These are phyloP conservation scores for Astraeus odoratus DNA, from an alignment of 768 basidiomycete species.

Conservation along the genomic window DNA sequence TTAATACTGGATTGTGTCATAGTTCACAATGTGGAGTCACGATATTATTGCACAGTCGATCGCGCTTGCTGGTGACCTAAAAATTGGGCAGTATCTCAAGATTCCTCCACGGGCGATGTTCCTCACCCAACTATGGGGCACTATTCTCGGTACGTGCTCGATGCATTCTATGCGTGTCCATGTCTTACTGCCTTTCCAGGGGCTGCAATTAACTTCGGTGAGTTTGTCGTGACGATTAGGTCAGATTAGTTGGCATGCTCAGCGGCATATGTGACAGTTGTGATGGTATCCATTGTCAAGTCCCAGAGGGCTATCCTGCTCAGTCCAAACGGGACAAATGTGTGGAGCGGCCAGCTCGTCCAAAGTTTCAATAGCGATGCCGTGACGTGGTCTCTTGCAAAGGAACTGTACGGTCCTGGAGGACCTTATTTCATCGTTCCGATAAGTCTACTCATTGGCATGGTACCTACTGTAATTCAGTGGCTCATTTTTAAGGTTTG, in stretches of 20 bases:
- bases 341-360: slow-evolving; percentile 51
- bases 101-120: slow-evolving; percentile 64
- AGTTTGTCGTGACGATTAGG: slow-evolving; percentile 6
- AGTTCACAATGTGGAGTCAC: slow-evolving; percentile 68
- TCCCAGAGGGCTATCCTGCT: slow-evolving; percentile 49
- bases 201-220: slow-evolving; percentile 32
- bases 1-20: neutral
- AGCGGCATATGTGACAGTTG: slow-evolving; percentile 27
- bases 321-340: slow-evolving; percentile 46
- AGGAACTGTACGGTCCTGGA: slow-evolving; percentile 44
- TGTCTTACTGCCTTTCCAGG: slow-evolving; percentile 5
- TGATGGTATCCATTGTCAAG: slow-evolving; percentile 44
- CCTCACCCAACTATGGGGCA: slow-evolving; percentile 43
- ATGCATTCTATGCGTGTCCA: no score
- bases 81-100: slow-evolving; percentile 45
- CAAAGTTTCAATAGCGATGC: slow-evolving; percentile 52
- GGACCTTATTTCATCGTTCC: slow-evolving; percentile 55
- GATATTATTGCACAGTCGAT: slow-evolving; percentile 52
- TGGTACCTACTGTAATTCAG: slow-evolving; percentile 44
- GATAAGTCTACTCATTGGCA: slow-evolving; percentile 45
- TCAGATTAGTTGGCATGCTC: neutral
- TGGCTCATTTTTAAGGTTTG: slow-evolving; percentile 47
- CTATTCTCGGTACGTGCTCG: slow-evolving; percentile 10
- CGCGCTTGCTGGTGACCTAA: slow-evolving; percentile 40
- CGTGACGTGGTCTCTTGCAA: slow-evolving; percentile 59